Base-by-base conservation (phyloP, 2,329 filamentous ascomycete genomes). In the Fusarium penzigii region DNA sequence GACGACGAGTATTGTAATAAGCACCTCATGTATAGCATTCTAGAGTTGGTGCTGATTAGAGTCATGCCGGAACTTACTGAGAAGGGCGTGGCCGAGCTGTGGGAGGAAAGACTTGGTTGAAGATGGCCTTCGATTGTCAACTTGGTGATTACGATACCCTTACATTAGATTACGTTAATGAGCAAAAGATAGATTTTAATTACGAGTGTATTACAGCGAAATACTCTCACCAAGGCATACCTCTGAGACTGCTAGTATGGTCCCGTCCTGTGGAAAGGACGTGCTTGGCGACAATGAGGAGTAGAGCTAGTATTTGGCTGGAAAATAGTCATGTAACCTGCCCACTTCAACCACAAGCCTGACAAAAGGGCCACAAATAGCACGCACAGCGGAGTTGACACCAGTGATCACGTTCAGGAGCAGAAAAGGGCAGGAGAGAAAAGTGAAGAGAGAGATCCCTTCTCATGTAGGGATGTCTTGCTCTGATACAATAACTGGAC, bases 1-100 rank as follows among this genome's bases (percentile, higher is more conserved):
- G 83, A 82, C 14, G 92, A 97, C 71, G 78, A 82, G 46, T 96
- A 96, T 73, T 88, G 92, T 73, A 99, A 99, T 74, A 95, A 92
- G 75, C 92, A 97, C 73, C 76, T 97, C 32, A 76, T 96, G 62
- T 96, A 96, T 67, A 80, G 84, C 42, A 78, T 94, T 44, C 74
- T 97, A 34, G 94, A 99, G 73, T 73, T 93, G 52, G 69, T 96
- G 2, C 77, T 97, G n/a, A 82, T 91, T 51, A 84, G 88, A 58
- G 72, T 97, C 56, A 83, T 96, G 67, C 94, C 94, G 5, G 94
- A 99, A 74, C 70, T 97, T 64, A 80, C 80, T 48, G 88, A 90
- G 64, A 85, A 83, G 68, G 84, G 85, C 38, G 81, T 90, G 29
- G 77, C 79, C 49, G 89, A 91, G 64, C 72, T 96, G 50, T 84